Evolutionary conservation across 2,329 filamentous ascomycete species (phyloP), one percentile per base, ranked within the genome.

Genomic region (Epicoccum nigrum): DNA sequence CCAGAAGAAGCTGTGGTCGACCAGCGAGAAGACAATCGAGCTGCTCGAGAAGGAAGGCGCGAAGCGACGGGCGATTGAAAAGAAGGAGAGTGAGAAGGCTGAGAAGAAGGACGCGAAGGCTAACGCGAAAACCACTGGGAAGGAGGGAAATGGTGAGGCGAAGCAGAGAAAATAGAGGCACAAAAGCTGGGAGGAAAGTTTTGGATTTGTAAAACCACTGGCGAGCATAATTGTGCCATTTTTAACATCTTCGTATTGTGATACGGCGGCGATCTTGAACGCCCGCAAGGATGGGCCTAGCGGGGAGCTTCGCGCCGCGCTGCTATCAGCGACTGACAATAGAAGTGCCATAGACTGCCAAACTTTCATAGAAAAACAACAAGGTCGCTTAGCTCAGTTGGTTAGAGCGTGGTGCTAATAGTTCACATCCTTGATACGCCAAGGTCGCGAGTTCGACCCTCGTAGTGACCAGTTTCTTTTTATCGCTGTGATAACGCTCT

Each of bases 1-100:
- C 23, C 92, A 91, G 51, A 92, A 95, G 81, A 84, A 86, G 70
- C 78, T 99, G 13, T 99, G 93, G 93, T 85, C 95, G 68, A 86
- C 89, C 51, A 96, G 89, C 68, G 92, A 75, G 82, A 47, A 83
- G 80, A 83, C 95, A 57, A 87, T 97, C 48, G 87, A 95, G 71
- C 82, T 83, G 62, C 83, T 87, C 12, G 92, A 97, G 74, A 95
- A 90, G 76, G 84, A 88, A 68, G 84, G 87, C 19, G 92, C 92
- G 7, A 75, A 84, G 41, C 82, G 80, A 50, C 75, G 85, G 51
- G 82, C 81, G 38, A 71, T 79, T 48, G 78, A 78, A 59, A 88
- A 87, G 73, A 85, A 83, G 58, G 68, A 76, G 35, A 66, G 64
- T 35, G 72, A 73, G 41, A 73, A 75, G 30, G 60, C 62, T 30